These are phyloP conservation scores for Immersiella caudata DNA, from an alignment of 495 filamentous ascomycete genomes.

Conservation along the genomic window DNA sequence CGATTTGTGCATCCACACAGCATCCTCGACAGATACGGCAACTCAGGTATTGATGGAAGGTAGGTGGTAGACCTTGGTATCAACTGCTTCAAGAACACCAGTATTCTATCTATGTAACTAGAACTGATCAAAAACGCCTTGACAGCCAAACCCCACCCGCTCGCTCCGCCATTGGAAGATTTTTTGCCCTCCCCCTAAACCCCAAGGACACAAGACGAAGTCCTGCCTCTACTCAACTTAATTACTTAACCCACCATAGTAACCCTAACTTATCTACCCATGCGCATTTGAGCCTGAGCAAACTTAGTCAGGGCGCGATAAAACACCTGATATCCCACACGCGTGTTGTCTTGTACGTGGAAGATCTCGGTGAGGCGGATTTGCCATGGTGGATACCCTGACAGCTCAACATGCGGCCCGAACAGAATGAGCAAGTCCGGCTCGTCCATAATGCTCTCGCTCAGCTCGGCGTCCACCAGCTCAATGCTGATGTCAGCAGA, in stretches of 20 bases:
- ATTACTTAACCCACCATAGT: neutral
- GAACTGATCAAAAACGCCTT: neutral
- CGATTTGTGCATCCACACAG: neutral
- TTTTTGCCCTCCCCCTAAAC: neutral
- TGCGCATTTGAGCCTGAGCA: conserved; percentile 84
- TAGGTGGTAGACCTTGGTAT: neutral
- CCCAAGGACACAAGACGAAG: neutral
- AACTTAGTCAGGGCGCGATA: conserved; percentile 79
- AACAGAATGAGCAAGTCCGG: conserved; percentile 91
- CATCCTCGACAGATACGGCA: neutral
- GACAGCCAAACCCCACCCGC: neutral
- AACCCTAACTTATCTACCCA: conserved; percentile 63
- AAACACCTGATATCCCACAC: conserved; percentile 93
- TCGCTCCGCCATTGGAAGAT: neutral
- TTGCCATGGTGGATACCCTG: conserved; percentile 97
- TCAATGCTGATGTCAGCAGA: conserved; percentile 78
- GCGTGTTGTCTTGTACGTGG: conserved; percentile 67
- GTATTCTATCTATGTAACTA: neutral
- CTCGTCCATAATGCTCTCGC: conserved; percentile 70
- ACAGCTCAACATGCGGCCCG: conserved; percentile 74
- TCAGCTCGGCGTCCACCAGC: conserved; percentile 86
- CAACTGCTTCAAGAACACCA: neutral
- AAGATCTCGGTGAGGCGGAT: conserved; percentile 93
- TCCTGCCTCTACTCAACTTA: neutral
- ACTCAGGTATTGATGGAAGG: neutral